Percentiles rank a stretch among this genome's conserved stretches.
These are phyloP conservation scores for Carex littledalei DNA, from an alignment of 176 grass and related monocot species.

Conservation along the genomic window DNA sequence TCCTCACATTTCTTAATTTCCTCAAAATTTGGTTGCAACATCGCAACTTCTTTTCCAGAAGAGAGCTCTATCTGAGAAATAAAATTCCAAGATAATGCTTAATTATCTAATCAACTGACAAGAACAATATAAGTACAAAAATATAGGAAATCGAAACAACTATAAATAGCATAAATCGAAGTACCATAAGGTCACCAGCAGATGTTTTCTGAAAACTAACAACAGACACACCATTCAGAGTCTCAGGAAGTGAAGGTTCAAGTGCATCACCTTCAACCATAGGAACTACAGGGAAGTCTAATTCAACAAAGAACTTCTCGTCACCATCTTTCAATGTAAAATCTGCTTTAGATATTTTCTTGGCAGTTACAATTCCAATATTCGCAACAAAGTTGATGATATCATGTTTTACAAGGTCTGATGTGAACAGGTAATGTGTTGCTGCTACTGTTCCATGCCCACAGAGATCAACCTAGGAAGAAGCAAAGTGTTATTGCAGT, in stretches of 20 bases:
- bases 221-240: conserved; percentile 38
- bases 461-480: conserved; percentile 37
- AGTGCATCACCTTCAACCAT: conserved; percentile 8
- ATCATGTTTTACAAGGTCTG: conserved; percentile 9
- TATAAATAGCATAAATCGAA: conserved; percentile 10
- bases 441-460: conserved; percentile 50
- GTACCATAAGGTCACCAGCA: conserved; percentile 33
- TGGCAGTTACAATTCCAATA: conserved; percentile 30
- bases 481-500: neutral
- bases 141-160: neutral
- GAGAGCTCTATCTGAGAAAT: conserved; percentile 37
- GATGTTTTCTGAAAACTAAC: conserved; percentile 32
- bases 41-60: conserved; percentile 37
- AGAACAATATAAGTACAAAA: neutral
- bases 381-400: conserved; percentile 35
- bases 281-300: conserved; percentile 37
- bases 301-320: conserved; percentile 33
- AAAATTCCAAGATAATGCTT: neutral
- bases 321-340: neutral
- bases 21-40: conserved; percentile 29
- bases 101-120: neutral
- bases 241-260: conserved; percentile 38
- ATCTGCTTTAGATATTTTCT: conserved; percentile 18
- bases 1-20: conserved; percentile 39
- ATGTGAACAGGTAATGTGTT: conserved; percentile 41